Base-by-base conservation (phyloP, 371 early-diverging fungal species). In the Mortierella sp. region DNA sequence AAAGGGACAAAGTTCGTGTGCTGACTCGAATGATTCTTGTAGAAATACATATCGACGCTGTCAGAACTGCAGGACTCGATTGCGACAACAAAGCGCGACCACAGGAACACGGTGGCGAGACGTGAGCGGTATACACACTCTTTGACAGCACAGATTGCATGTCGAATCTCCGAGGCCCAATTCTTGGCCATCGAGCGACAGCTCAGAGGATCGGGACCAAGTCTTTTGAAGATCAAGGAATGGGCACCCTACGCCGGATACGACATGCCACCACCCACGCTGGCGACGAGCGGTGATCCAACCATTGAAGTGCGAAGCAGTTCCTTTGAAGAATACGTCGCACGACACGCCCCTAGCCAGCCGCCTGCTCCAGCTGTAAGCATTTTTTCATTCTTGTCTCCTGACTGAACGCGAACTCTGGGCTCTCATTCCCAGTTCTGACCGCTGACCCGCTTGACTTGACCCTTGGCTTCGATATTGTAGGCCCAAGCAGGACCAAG, bases 191-290 rank as follows among this genome's bases (percentile, higher is more conserved):
- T 76, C 28, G 78, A 76, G 19, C 55, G 78, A 21, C 78, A 76
- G 38, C 54, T 76, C 1, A 70, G 78, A 10, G 78, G 78, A 58
- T 76, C 67, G 0, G 78, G 78, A n/a, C 78, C 78, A 1, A 76
- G 78, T 47, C 43, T 76, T 18, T 23, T 70, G 27, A 76, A 76
- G 67, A 76, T 76, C 56, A 76, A 76, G 39, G 78, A 76, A 42
- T 76, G 78, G 78, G 78, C 78, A 8, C 78, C 78, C 7, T 76
- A 70, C 47, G 78, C 78, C 0, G 78, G 71, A 7, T 39, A 66
- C 13, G 78, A 76, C 16, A 76, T 76, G 78, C 71, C 67, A 13
- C 56, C 70, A 9, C 78, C 78, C 0, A 70, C 66, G 3, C n/a
- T 76, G 23, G 49, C 42, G 26, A 61, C 69, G 0, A 64, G 64